Conservation (phyloP, 1,284 basidiomycete species). For the Meira nashicola region DNA sequence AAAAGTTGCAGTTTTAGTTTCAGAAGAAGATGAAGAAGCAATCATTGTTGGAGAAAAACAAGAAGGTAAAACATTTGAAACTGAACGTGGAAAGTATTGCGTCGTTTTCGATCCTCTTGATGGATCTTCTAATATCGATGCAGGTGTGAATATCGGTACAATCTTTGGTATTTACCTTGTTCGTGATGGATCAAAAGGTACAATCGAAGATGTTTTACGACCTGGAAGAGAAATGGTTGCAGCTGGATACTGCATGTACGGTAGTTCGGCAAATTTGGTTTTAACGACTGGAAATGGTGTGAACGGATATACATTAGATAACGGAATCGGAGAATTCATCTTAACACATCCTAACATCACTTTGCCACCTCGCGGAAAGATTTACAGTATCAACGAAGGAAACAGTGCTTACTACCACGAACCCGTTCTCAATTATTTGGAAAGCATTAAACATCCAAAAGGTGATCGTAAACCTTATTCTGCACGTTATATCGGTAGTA, state of each 20-base stretch:
- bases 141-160: conserved; percentile 99
- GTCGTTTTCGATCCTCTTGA: conserved; percentile 99
- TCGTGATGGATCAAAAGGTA: conserved; percentile 67
- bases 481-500: conserved; percentile 85
- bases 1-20: conserved; percentile 92
- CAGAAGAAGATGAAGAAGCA: conserved; percentile 89
- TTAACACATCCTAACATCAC: conserved; percentile 95
- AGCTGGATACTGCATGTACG: conserved; percentile 79
- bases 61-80: conserved; percentile 50
- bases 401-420: conserved; percentile 91
- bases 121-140: conserved; percentile 97
- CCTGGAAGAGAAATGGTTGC: conserved; percentile 97
- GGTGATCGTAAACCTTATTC: conserved; percentile 54
- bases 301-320: conserved; percentile 97
- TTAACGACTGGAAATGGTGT: conserved; percentile 92
- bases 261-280: conserved; percentile 94
- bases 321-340: conserved; percentile 83
- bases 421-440: conserved; percentile 67
- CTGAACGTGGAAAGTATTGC: conserved; percentile 61
- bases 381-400: conserved; percentile 99
- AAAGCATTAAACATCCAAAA: conserved; percentile 76
- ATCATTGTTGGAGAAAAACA: conserved; percentile 69
- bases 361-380: conserved; percentile 90
- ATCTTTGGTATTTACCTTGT: conserved; percentile 97
- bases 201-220: conserved; percentile 79